Evolutionary conservation across 2,329 filamentous ascomycete species (phyloP).

Genomic region (Hypoxylon sp.): DNA sequence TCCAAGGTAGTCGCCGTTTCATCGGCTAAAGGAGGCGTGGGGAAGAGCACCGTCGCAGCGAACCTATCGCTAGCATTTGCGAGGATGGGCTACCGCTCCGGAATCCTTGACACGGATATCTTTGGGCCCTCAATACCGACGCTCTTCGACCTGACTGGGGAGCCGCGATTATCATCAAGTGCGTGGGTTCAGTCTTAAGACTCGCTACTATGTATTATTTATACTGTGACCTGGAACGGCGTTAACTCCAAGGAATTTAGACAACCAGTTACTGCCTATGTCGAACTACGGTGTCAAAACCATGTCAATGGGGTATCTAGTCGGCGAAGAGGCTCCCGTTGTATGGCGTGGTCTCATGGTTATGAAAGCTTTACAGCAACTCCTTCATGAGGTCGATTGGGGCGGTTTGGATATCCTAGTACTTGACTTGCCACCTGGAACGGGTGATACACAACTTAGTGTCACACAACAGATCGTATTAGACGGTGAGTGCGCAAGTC

Average conservation of each 20-base stretch:
- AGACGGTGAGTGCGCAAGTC: constrained; percentile 70
- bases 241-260: constrained; percentile 56
- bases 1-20: constrained; percentile 96
- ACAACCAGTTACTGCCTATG: constrained; percentile 86
- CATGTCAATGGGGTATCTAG: constrained; percentile 98
- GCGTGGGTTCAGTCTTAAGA: constrained; percentile 52
- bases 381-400: constrained; percentile 97
- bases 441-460: constrained; percentile 95
- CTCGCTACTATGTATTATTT: not conserved
- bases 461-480: constrained; percentile 95
- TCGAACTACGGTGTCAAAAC: constrained; percentile 97
- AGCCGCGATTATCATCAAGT: constrained; percentile 83
- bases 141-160: constrained; percentile 83
- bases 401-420: constrained; percentile 89
- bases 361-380: constrained; percentile 95
- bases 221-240: not conserved
- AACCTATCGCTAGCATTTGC: constrained; percentile 93
- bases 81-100: constrained; percentile 82
- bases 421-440: constrained; percentile 92
- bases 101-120: constrained; percentile 95
- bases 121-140: constrained; percentile 97
- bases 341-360: constrained; percentile 98
- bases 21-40: constrained; percentile 97
- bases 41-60: constrained; percentile 89
- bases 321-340: constrained; percentile 83